phyloP scores from a whole-genome alignment of 2,329 filamentous ascomycete species.

The Aureobasidium sp. region DNA sequence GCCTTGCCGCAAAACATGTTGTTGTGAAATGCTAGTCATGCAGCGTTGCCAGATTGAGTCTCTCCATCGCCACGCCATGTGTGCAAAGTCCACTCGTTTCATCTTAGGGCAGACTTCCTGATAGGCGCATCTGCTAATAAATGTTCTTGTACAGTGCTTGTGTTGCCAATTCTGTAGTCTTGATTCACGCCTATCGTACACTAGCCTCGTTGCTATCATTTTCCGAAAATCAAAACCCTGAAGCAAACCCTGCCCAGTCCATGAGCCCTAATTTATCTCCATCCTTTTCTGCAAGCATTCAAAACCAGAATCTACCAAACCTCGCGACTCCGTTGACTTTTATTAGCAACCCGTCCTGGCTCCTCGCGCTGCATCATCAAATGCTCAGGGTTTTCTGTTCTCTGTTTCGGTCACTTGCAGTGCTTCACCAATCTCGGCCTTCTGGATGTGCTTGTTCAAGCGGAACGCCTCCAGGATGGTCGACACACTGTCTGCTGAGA shows the following conservation, averaged over 20 bases:
- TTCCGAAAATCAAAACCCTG: not conserved
- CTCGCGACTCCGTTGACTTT: not conserved
- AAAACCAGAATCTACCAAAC: not conserved
- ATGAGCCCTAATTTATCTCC: not conserved
- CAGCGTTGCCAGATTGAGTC: not conserved
- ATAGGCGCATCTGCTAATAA: not conserved
- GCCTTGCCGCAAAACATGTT: not conserved
- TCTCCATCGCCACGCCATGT: not conserved
- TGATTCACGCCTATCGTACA: not conserved
- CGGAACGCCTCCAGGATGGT: slow-evolving; percentile 14
- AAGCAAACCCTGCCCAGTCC: not conserved
- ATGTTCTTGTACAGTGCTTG: not conserved
- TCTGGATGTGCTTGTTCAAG: slow-evolving; percentile 11
- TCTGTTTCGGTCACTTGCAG: not conserved
- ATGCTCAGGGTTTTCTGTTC: not conserved
- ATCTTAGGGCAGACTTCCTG: not conserved
- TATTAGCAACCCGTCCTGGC: not conserved
- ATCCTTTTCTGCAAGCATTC: not conserved
- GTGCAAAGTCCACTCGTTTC: not conserved
- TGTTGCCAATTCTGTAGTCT: not conserved
- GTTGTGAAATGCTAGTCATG: not conserved
- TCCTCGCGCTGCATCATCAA: not conserved
- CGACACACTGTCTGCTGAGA: slow-evolving; percentile 14
- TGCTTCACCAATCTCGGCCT: not conserved
- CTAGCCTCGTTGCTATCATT: not conserved